Evolutionary conservation across 2,329 filamentous ascomycete species (phyloP).

Genomic region (Clonostachys sp.): DNA sequence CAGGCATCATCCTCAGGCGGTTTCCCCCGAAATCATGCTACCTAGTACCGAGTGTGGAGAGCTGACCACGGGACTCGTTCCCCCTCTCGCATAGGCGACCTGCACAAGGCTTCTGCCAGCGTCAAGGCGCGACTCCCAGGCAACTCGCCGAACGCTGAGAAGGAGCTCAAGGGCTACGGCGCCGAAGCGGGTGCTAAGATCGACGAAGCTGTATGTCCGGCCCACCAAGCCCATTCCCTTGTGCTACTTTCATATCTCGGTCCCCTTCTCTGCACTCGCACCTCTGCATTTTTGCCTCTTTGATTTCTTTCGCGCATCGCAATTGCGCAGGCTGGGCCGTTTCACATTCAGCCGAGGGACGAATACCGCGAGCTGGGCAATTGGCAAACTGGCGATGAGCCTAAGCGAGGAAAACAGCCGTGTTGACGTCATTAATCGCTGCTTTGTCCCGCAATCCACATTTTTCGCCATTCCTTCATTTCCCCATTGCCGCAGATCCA

Average conservation of each 20-base stretch:
- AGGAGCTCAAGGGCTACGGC: conserved; percentile 47
- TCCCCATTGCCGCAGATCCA: not conserved
- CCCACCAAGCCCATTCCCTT: not conserved
- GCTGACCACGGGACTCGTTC: not conserved
- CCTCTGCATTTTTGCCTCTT: not conserved
- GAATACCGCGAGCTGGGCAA: too few relatives aligned
- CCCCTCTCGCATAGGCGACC: conserved; percentile 57
- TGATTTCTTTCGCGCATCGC: not conserved
- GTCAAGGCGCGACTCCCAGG: conserved; percentile 64
- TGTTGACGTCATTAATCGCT: not conserved
- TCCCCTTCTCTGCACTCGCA: not conserved
- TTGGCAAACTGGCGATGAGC: too few relatives aligned
- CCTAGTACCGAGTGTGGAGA: not conserved
- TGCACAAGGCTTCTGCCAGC: conserved; percentile 62
- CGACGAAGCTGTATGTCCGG: conserved; percentile 60
- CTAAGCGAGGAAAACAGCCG: too few relatives aligned
- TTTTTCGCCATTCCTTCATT: not conserved
- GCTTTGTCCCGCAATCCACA: not conserved
- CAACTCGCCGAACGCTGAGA: conserved; percentile 57
- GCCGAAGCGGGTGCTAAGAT: conserved; percentile 56
- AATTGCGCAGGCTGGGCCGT: too few relatives aligned
- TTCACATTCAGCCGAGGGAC: not conserved
- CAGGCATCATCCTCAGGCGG: not conserved
- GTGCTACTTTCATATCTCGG: not conserved
- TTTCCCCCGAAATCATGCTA: not conserved